phyloP scores from a whole-genome alignment of 2,329 filamentous ascomycete species.

The Fusarium hainanense region DNA sequence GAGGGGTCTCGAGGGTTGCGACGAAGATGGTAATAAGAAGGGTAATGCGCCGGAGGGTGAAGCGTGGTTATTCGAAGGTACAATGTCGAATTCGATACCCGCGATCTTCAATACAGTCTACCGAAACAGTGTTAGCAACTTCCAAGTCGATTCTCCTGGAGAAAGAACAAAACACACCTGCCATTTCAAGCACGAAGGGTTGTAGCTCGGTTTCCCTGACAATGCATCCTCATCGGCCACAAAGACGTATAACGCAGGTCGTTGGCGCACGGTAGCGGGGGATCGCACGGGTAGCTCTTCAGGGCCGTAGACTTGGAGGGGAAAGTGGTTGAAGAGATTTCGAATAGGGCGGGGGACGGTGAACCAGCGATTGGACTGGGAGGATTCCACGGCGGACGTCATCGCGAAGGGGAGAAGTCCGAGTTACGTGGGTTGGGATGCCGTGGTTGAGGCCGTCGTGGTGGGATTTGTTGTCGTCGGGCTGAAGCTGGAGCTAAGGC shows the following conservation, averaged over 20 bases:
- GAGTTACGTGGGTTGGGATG: neutral
- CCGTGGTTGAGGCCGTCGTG: constrained; percentile 1
- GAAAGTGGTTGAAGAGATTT: constrained; percentile 85
- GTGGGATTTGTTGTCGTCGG: neutral
- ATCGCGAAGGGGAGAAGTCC: constrained; percentile 14
- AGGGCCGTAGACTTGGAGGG: constrained; percentile 77
- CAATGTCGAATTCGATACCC: constrained; percentile 72
- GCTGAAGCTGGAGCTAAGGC: constrained; percentile 23
- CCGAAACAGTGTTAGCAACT: neutral
- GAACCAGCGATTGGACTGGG: constrained; percentile 55
- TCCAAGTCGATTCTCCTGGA: neutral
- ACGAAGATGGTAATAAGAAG: constrained; percentile 75
- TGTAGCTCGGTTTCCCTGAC: constrained; percentile 78
- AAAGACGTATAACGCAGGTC: constrained; percentile 80
- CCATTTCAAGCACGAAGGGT: constrained; percentile 95
- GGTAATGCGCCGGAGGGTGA: constrained; percentile 90
- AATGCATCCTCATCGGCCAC: constrained; percentile 71
- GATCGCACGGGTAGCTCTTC: constrained; percentile 78
- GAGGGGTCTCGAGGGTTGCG: constrained; percentile 52
- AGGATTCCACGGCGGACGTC: constrained; percentile 26
- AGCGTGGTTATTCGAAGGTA: constrained; percentile 89
- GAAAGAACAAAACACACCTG: constrained; percentile 70
- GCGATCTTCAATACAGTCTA: constrained; percentile 87
- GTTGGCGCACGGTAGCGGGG: constrained; percentile 52
- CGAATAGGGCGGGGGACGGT: constrained; percentile 80